Percentiles rank a stretch among this genome's conserved stretches.
Conservation (phyloP, 2,329 filamentous ascomycete genomes). For the Colletotrichum incanum region DNA sequence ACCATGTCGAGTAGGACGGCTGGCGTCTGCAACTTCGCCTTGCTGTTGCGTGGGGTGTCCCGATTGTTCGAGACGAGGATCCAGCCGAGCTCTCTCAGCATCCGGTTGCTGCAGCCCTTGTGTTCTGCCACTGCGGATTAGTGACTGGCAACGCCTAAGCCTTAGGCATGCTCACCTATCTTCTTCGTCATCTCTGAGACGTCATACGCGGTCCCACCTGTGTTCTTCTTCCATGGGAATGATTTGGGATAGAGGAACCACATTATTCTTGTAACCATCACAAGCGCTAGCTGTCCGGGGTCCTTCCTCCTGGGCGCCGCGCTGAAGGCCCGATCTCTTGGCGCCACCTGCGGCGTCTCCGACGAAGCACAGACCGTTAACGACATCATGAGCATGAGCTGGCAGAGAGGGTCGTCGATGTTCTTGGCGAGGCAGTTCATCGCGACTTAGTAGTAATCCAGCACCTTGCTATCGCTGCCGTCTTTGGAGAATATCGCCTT, state of each 20-base stretch:
- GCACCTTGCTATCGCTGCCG: background rate
- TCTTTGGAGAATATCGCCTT: background rate
- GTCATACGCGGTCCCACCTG: slow-evolving; percentile 4
- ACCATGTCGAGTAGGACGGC: too few species aligned
- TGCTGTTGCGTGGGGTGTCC: too few species aligned
- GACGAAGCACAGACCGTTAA: background rate
- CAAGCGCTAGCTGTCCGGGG: background rate
- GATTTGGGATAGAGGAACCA: background rate
- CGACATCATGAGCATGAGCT: slow-evolving; percentile 9
- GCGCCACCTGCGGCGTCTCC: background rate
- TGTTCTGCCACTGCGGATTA: too few species aligned
- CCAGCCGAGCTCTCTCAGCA: too few species aligned
- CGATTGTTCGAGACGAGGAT: too few species aligned
- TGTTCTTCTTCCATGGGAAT: slow-evolving; percentile 4
- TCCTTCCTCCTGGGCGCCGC: background rate
- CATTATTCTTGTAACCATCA: slow-evolving; percentile 5
- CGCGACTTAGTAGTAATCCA: slow-evolving; percentile 5
- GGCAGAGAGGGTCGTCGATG: slow-evolving; percentile 1
- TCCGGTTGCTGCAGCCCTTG: too few species aligned
- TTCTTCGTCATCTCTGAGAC: slow-evolving; percentile 12
- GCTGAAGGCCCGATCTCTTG: background rate
- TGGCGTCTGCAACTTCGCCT: too few species aligned
- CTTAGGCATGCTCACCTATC: background rate
- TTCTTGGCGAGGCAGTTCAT: slow-evolving; percentile 14
- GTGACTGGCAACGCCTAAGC: too few species aligned